Base-by-base conservation (phyloP, 768 basidiomycete species). In the Dioszegia aurantiaca region DNA sequence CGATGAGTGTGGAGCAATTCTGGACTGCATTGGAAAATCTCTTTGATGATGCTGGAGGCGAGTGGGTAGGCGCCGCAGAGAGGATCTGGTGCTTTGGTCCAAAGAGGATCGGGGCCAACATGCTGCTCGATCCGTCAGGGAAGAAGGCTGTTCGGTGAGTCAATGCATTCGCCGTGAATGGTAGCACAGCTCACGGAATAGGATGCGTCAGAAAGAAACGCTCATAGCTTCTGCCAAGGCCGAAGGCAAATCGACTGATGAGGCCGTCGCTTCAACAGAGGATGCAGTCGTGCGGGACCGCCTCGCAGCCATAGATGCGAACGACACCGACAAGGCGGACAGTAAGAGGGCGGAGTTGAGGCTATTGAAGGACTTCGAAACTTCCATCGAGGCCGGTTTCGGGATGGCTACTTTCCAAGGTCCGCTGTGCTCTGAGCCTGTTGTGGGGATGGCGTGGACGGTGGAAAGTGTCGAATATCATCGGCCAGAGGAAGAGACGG, bases 401-500 rank as follows among this genome's bases (percentile, higher is more conserved):
- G 93, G 95, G 77, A 82, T 98, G 45, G 93, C 91, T 0, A 87
- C 87, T 1, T 87, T 91, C 74, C 90, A 93, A 77, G 95, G 95
- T 0, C 94, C 95, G 12, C 77, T 99, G 19, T 98, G 95, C 65
- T 87, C 87, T 6, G 95, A 99, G 75, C 95, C 95, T 1, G 85
- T 97, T 8, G 87, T 93, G 64, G 94, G 94, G 0, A 79, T 99
- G 79, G 90, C 86, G 0, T 98, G 87, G 78, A 89, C 94, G 60
- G 82, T 76, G 0, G 92, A 97, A 72, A 80, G 79, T 26, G 78
- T 97, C 17, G 80, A 79, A 24, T 74, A 90, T 37, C 82, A 82
- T 59, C 85, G 81, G 63, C 87, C 89, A 67, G 84, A 84, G 41
- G 83, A 89, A 85, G 61, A 67, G 41, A 83, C 88, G 86, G 59